phyloP scores from a whole-genome alignment of 768 basidiomycete species.

The Neoboletus brunneissimus region DNA sequence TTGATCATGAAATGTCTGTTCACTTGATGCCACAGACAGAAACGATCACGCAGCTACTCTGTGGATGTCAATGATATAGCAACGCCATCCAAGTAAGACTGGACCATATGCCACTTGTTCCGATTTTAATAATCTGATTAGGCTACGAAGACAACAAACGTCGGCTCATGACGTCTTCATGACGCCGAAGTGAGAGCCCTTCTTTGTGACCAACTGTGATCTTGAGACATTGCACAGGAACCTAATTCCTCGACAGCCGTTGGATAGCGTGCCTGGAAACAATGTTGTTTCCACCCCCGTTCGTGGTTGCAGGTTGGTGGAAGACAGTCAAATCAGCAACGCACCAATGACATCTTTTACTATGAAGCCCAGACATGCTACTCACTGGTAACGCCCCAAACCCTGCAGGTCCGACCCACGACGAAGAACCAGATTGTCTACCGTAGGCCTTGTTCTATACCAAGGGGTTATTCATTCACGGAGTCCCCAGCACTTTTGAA shows the following conservation, averaged over 20 bases:
- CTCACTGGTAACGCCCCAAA: neutral
- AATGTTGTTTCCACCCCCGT: neutral
- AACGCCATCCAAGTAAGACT: conserved; percentile 25
- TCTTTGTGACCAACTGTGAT: neutral
- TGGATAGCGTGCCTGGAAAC: neutral
- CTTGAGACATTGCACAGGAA: neutral
- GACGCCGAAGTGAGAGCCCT: conserved; percentile 3
- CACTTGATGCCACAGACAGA: conserved; percentile 14
- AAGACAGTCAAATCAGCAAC: neutral
- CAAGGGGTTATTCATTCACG: neutral
- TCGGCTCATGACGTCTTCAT: conserved; percentile 4
- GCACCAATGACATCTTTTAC: conserved; percentile 2
- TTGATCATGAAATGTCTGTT: neutral
- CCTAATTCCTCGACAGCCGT: neutral
- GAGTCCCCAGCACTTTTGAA: conserved; percentile 14
- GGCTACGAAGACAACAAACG: conserved; percentile 9
- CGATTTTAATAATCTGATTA: neutral
- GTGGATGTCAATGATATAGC: conserved; percentile 2
- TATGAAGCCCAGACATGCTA: conserved; percentile 4
- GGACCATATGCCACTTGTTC: neutral
- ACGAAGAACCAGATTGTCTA: conserved; percentile 18
- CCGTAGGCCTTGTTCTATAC: conserved; percentile 11
- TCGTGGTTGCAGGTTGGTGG: conserved; percentile 13
- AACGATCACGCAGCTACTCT: conserved; percentile 26
- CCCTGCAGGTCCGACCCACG: neutral